These are phyloP conservation scores for Malassezia pachydermatis DNA, from an alignment of 1,284 basidiomycete genomes.

Conservation along the genomic window DNA sequence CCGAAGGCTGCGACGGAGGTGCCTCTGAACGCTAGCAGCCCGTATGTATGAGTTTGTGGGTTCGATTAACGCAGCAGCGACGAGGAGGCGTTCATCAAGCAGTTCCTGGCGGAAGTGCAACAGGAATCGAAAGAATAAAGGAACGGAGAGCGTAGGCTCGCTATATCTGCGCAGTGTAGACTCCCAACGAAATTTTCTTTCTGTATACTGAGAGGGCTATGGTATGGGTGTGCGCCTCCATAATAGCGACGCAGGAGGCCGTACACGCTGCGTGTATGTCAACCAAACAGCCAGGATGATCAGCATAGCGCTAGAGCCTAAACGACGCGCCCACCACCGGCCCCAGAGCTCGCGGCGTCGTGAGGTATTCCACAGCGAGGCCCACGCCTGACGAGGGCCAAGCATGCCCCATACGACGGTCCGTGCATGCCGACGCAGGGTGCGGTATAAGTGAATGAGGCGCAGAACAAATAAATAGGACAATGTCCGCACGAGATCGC, in stretches of 20 bases:
- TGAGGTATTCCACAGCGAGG: not conserved
- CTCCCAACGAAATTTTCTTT: too few species aligned
- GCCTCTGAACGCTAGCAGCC: not conserved
- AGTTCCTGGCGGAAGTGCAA: slow-evolving; percentile 42
- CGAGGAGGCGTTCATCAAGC: slow-evolving; percentile 46
- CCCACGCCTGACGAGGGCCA: slow-evolving; percentile 6
- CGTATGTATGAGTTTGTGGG: not conserved
- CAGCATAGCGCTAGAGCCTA: too few species aligned
- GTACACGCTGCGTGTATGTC: too few species aligned
- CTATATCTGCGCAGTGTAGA: too few species aligned
- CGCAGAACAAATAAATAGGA: slow-evolving; percentile 43
- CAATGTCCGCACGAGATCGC: slow-evolving; percentile 43
- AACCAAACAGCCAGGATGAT: too few species aligned
- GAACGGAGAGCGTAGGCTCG: too few species aligned
- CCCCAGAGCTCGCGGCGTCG: too few species aligned
- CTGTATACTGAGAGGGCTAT: too few species aligned
- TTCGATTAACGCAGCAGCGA: slow-evolving; percentile 23
- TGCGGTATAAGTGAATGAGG: slow-evolving; percentile 29
- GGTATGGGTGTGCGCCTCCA: too few species aligned
- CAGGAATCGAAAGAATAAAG: slow-evolving; percentile 12
- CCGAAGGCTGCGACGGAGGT: slow-evolving; percentile 11
- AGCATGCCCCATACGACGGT: slow-evolving; percentile 6
- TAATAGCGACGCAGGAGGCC: too few species aligned
- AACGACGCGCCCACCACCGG: too few species aligned
- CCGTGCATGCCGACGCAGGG: slow-evolving; percentile 14